Base-by-base conservation (phyloP, 1,284 basidiomycete genomes). In the Apiotrichum siamense region DNA sequence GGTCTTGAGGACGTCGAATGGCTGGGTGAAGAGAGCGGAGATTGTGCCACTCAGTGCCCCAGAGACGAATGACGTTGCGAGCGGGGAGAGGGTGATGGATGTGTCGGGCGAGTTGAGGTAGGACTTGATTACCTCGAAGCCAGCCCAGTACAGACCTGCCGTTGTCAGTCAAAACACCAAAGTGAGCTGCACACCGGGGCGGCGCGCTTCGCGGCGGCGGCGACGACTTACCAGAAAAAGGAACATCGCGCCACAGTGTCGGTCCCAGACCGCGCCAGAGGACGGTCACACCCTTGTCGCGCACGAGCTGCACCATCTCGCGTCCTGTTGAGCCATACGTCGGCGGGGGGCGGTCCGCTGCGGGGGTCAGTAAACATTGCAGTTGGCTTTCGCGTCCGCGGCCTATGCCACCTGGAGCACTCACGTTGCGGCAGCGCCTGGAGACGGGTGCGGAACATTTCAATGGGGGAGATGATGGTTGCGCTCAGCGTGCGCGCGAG, bases 1-100 rank as follows among this genome's bases (percentile, higher is more conserved):
- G 3, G 96, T 98, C 76, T 98, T 98, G 57, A 97, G 79, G 18
- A 97, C 88, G 67, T 98, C 94, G 65, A 97, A 97, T 0, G 96
- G 94, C 31, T 92, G 91, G 2, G 94, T 97, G 32, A 94, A 54
- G 9, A 97, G 76, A 0, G 94, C 91, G 3, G 94, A 88, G 0
- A 86, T 77, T 41, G 69, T 75, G 20, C 73, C 73, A 26, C 64
- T 66, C 2, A 69, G 15, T 2, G 72, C 72, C 9, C 74, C 74
- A 2, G 69, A 70, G 18, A 72, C 51, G 54, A 74, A 73, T 0
- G 70, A 69, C 20, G 65, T 67, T 12, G 58, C 44, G 45, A 73
- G 54, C 5, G 70, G 70, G 12, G 65, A 52, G 36, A 64, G 55
- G 44, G 57, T 63, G 7, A 62, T 54, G n/a, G 52, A 53, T 10